These are phyloP conservation scores for Pyrus hybrid DNA, from an alignment of 331 rosid genomes.

Conservation along the genomic window DNA sequence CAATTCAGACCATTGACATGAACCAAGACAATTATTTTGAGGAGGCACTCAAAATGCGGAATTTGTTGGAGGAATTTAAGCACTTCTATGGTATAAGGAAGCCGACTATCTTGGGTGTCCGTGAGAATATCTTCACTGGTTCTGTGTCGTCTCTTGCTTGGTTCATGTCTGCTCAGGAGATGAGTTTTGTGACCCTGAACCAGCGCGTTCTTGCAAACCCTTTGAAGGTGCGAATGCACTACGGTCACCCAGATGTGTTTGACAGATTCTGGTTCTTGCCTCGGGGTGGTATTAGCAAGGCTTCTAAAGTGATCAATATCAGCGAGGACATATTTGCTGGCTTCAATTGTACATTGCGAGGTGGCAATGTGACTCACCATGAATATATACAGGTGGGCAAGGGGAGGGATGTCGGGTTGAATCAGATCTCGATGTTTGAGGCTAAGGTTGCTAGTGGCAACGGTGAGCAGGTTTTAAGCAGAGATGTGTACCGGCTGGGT, in stretches of 20 bases:
- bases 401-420: slow-evolving; percentile 96
- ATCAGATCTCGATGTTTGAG: slow-evolving; percentile 92
- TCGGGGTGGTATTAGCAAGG: slow-evolving; percentile 93
- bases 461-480: slow-evolving; percentile 92
- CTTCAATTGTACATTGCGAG: slow-evolving; percentile 88
- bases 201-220: slow-evolving; percentile 96
- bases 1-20: slow-evolving; percentile 94
- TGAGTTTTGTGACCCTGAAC: slow-evolving; percentile 83
- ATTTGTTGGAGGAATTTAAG: slow-evolving; percentile 78
- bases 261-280: slow-evolving; percentile 89
- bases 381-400: slow-evolving; percentile 95
- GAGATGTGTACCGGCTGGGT: slow-evolving; percentile 88
- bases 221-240: slow-evolving; percentile 90
- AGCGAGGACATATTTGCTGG: slow-evolving; percentile 98
- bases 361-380: slow-evolving; percentile 95
- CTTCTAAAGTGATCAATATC: slow-evolving; percentile 83
- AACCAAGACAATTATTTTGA: slow-evolving; percentile 93
- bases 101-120: slow-evolving; percentile 94
- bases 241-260: slow-evolving; percentile 93
- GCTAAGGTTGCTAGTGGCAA: slow-evolving; percentile 91
- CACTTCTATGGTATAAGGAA: slow-evolving; percentile 46
- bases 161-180: slow-evolving; percentile 98
- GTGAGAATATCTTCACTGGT: slow-evolving; percentile 91
- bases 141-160: slow-evolving; percentile 97
- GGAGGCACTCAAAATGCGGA: slow-evolving; percentile 97